Conservation (phyloP, 73 alveolate genomes). For the Paraurostyla sp. region DNA sequence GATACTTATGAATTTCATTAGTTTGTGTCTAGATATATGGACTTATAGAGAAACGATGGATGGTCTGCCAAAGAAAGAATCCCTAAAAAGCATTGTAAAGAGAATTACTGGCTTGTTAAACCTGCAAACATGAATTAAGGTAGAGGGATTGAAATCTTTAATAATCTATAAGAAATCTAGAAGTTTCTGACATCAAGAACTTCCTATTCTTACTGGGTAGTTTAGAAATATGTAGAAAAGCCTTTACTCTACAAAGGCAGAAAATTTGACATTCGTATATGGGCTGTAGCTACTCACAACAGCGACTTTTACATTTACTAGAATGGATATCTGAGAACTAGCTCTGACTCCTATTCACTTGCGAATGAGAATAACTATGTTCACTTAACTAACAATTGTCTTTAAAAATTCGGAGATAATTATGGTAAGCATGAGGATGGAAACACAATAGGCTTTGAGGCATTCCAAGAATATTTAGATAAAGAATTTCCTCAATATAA, state of each 20-base stretch:
- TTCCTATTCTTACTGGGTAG: slow-evolving; percentile 67
- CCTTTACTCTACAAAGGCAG: slow-evolving; percentile 89
- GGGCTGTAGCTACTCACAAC: slow-evolving; percentile 86
- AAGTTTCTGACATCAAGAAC: slow-evolving; percentile 55
- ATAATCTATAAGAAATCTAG: slow-evolving; percentile 59
- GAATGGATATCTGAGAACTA: slow-evolving; percentile 75
- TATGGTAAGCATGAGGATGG: slow-evolving; percentile 91
- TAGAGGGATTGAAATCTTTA: slow-evolving; percentile 79
- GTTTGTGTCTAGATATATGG: slow-evolving; percentile 53
- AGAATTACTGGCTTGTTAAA: slow-evolving; percentile 78
- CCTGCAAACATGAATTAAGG: slow-evolving; percentile 79
- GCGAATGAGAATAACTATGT: slow-evolving; percentile 82
- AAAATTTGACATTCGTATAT: slow-evolving; percentile 90
- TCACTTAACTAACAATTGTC: slow-evolving; percentile 93
- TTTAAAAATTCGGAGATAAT: slow-evolving; percentile 80
- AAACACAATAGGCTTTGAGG: slow-evolving; percentile 84
- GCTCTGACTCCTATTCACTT: slow-evolving; percentile 65
- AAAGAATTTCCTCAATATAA: slow-evolving; percentile 61
- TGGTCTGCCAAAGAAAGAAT: slow-evolving; percentile 38
- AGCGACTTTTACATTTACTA: slow-evolving; percentile 67
- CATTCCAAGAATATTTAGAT: slow-evolving; percentile 76
- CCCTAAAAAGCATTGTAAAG: slow-evolving; percentile 75
- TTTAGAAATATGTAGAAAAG: slow-evolving; percentile 88
- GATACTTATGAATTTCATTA: slow-evolving; percentile 65
- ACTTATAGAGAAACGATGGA: slow-evolving; percentile 33